Evolutionary conservation across 495 filamentous ascomycete genomes (phyloP).

Genomic region (Penicillium waksmanii): DNA sequence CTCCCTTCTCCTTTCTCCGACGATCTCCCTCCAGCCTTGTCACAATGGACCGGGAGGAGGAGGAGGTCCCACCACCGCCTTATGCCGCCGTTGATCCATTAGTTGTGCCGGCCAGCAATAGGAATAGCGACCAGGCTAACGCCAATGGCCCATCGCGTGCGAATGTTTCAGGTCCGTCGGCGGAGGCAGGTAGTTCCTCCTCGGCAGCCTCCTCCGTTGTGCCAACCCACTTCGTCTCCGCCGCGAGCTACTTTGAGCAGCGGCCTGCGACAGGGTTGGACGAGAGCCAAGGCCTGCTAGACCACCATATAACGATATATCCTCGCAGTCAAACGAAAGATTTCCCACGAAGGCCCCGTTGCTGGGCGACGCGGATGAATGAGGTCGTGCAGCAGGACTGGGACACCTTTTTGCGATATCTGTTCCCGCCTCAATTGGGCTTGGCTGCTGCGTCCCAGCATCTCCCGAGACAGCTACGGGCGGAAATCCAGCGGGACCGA

Average conservation of each 20-base stretch:
- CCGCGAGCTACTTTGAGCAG: conserved; percentile 49
- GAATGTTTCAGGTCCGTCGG: conserved; percentile 20
- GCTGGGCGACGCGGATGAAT: conserved; percentile 40
- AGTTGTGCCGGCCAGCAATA: conserved; percentile 27
- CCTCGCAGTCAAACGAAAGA: conserved; percentile 50
- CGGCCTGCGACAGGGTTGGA: conserved; percentile 36
- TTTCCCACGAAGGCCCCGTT: conserved; percentile 50
- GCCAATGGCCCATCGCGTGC: conserved; percentile 22
- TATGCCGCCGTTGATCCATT: conserved; percentile 52
- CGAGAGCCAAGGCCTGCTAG: conserved; percentile 30
- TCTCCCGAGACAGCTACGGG: conserved; percentile 44
- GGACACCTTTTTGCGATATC: conserved; percentile 53
- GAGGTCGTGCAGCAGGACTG: conserved; percentile 54
- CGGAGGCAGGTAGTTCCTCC: conserved; percentile 24
- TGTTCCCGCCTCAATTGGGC: conserved; percentile 49
- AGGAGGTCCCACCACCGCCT: conserved; percentile 50
- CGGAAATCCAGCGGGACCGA: conserved; percentile 46
- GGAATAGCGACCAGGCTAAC: conserved; percentile 20
- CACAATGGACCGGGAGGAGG: conserved; percentile 46
- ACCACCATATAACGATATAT: conserved; percentile 50
- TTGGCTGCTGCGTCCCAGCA: conserved; percentile 44
- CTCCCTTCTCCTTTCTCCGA: conserved; percentile 3
- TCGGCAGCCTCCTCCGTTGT: conserved; percentile 18
- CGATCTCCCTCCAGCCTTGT: conserved; percentile 1
- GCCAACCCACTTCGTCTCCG: conserved; percentile 46